Base-by-base conservation (phyloP, 106 monocot genomes). In the Hemerocallis citrina region DNA sequence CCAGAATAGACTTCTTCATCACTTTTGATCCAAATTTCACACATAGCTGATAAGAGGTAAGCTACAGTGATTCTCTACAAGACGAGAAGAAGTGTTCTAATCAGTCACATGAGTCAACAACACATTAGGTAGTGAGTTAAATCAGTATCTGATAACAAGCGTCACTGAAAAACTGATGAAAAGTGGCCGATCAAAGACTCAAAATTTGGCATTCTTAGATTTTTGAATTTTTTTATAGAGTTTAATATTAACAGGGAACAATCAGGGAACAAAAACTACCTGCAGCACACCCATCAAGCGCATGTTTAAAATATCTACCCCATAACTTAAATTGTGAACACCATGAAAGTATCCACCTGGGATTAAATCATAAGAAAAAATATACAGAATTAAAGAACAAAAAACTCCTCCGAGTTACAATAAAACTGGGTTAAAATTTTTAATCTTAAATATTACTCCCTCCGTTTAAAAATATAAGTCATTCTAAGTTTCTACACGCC, bases 271-370 rank as follows among this genome's bases (percentile, higher is more conserved):
- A 32, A 4, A 57, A 68, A 7, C 16, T 58, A 88, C 88, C 79
- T 88, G 88, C 17, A 88, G 67, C 36, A 83, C 72, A 38, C 88
- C 88, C 76, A 79, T 88, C 34, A 72, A 59, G 19, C 88, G 79
- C 45, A 88, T 83, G 31, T 43, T 52, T 27, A 21, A 41, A 58
- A 88, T 59, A 74, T 88, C 88, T 34, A 88, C 88, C 38, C 88
- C 88, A 67, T 64, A 88, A 21, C 70, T 80, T 48, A 83, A 46
- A 30, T 68, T 68, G 8, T 64, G 68, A 67, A 88, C 28, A 17
- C 83, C 76, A 45, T 88, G 88, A 59, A 88, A 83, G 60, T 52
- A 88, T 7, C 88, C 88, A 52, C 88, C 88, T 88, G 49, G 38
- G 25, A 12, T 43, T 29, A 30, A 11, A 43, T 7, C 30, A 62